Evolutionary conservation across 2,329 filamentous ascomycete genomes (phyloP).

Genomic region (Xylaria sp.): DNA sequence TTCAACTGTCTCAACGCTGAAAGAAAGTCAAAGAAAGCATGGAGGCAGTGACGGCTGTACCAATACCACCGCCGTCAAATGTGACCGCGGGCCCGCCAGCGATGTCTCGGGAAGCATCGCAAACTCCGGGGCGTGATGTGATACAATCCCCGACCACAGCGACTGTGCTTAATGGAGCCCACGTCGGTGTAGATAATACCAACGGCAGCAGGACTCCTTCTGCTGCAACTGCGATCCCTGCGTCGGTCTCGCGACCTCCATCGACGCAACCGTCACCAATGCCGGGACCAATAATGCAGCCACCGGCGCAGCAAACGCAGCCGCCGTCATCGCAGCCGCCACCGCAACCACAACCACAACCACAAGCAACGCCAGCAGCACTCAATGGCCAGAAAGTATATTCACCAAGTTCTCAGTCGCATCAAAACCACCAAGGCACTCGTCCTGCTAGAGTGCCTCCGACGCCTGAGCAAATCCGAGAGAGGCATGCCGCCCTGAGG

Average conservation of each 20-base stretch:
- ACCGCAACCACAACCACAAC: neutral
- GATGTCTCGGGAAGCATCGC: constrained; percentile 10
- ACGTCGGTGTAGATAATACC: neutral
- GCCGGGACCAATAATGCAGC: neutral
- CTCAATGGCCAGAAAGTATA: neutral
- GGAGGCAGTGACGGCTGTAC: constrained; percentile 6
- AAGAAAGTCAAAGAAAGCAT: constrained; percentile 1
- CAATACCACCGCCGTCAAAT: constrained; percentile 2
- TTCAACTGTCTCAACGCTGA: neutral
- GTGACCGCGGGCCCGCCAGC: constrained; percentile 1
- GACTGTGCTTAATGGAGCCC: neutral
- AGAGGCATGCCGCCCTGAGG: neutral
- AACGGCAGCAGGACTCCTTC: constrained; percentile 5
- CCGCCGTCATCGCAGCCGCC: neutral
- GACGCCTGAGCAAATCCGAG: neutral
- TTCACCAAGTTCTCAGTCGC: neutral
- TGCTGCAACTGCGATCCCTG: neutral
- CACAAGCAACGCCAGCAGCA: neutral
- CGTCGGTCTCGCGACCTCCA: neutral
- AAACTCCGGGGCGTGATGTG: constrained; percentile 17
- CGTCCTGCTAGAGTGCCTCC: neutral
- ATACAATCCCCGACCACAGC: constrained; percentile 7
- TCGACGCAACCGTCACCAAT: neutral
- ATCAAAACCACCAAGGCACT: neutral
- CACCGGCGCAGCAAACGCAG: neutral